Conservation (phyloP, 306 rosid genomes). For the Boehmeria nivea region DNA sequence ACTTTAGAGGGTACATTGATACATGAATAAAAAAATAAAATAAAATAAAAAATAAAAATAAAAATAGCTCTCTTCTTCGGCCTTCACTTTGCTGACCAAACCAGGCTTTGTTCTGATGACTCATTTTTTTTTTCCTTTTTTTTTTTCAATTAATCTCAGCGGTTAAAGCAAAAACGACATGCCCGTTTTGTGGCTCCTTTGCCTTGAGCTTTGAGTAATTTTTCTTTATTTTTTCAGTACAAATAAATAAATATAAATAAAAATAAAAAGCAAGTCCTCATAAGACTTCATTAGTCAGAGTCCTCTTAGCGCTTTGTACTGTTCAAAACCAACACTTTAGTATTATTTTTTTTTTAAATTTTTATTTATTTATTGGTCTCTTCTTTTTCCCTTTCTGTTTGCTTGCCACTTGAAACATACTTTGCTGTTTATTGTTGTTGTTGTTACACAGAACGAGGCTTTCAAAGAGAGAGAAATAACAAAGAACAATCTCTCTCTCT, state of each 20-base stretch:
- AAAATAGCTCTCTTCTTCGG: too few relatives aligned
- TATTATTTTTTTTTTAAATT: constrained; percentile 14
- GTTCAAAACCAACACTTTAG: constrained; percentile 81
- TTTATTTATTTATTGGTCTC: neutral
- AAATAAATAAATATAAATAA: constrained; percentile 5
- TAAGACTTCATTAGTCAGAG: constrained; percentile 1
- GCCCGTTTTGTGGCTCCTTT: constrained; percentile 61
- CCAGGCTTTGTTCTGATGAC: constrained; percentile 73
- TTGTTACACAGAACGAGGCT: constrained; percentile 75
- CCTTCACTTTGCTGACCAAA: constrained; percentile 86
- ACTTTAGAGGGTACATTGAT: constrained; percentile 62
- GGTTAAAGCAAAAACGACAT: constrained; percentile 55
- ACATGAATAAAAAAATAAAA: constrained; percentile 33
- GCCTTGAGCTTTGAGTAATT: constrained; percentile 41
- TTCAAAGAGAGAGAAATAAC: constrained; percentile 35
- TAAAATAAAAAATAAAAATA: constrained; percentile 5
- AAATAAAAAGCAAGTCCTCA: constrained; percentile 26
- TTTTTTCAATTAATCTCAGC: neutral
- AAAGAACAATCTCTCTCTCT: constrained; percentile 15
- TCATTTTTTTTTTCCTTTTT: constrained; percentile 41
- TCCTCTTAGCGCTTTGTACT: constrained; percentile 61
- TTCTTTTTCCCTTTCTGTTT: neutral
- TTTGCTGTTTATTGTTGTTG: constrained; percentile 4
- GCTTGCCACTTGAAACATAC: constrained; percentile 14
- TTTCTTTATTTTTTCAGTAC: constrained; percentile 15